These are phyloP conservation scores for Xerocomellus intermedius DNA, from an alignment of 768 basidiomycete species.

Conservation along the genomic window DNA sequence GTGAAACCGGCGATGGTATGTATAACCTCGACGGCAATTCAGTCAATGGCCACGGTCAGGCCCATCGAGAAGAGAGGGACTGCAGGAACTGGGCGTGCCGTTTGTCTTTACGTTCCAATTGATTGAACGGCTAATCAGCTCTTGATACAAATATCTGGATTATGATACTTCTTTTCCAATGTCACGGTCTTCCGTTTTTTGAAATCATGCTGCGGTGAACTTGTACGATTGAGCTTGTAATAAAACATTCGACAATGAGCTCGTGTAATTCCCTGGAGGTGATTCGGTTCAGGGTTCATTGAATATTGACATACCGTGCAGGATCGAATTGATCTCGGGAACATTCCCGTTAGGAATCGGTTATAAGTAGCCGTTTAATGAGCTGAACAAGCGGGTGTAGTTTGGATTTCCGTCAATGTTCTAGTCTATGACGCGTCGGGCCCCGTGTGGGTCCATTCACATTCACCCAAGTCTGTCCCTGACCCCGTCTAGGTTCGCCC, in stretches of 20 bases:
- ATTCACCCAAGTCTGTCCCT: background rate
- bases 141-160: conserved; percentile 42
- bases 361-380: background rate
- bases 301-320: background rate
- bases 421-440: background rate
- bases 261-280: background rate
- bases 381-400: background rate
- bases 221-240: background rate
- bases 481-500: background rate
- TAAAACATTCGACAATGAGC: background rate
- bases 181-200: background rate
- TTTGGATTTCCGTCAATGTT: background rate
- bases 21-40: conserved; percentile 26
- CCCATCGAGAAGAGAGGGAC: conserved; percentile 48
- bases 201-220: background rate
- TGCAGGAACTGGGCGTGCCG: conserved; percentile 71
- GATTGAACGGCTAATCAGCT: conserved; percentile 72
- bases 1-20: conserved; percentile 33
- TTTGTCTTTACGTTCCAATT: conserved; percentile 42
- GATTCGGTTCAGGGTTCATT: background rate
- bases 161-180: background rate
- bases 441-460: background rate
- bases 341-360: background rate
- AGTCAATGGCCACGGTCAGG: conserved; percentile 15
- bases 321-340: conserved; percentile 6